Percentiles rank a stretch among this genome's conserved stretches.
Evolutionary conservation across 2,329 filamentous ascomycete species (phyloP).

Genomic region (Colletotrichum tropicale): DNA sequence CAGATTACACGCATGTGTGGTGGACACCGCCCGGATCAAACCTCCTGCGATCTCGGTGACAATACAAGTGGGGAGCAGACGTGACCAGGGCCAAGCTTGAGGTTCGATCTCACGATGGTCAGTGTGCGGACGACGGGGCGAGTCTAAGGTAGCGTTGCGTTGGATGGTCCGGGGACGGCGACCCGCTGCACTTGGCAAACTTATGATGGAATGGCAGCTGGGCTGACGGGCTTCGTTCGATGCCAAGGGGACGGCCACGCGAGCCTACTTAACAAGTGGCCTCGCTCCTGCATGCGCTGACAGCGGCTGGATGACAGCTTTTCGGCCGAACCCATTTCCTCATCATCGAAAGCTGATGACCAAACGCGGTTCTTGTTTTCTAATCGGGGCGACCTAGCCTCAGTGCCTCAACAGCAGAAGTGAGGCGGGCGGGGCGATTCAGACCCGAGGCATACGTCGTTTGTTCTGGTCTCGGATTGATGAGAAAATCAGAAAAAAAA

Average conservation of each 20-base stretch:
- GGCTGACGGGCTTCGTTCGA: neutral
- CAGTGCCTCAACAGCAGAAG: neutral
- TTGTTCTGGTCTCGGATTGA: neutral
- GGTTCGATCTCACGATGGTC: conserved; percentile 11
- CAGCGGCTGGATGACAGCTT: neutral
- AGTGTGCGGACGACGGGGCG: neutral
- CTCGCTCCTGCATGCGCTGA: neutral
- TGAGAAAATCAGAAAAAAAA: conserved; percentile 16
- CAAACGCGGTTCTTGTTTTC: neutral
- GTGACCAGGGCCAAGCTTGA: conserved; percentile 5
- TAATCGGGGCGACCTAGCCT: neutral
- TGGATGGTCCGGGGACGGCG: neutral
- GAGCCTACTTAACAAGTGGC: neutral
- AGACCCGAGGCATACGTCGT: neutral
- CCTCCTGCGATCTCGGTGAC: neutral
- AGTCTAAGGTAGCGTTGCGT: neutral
- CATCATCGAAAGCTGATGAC: neutral
- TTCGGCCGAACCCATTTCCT: neutral
- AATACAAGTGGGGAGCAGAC: neutral
- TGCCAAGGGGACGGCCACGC: neutral
- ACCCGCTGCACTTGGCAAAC: neutral
- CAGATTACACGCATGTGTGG: too few species aligned
- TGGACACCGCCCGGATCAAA: too few species aligned
- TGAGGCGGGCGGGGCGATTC: neutral
- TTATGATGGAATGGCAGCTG: neutral